Evolutionary conservation across 192 early-diverging fungal species (phyloP).

Genomic region (Coemansia sp.): DNA sequence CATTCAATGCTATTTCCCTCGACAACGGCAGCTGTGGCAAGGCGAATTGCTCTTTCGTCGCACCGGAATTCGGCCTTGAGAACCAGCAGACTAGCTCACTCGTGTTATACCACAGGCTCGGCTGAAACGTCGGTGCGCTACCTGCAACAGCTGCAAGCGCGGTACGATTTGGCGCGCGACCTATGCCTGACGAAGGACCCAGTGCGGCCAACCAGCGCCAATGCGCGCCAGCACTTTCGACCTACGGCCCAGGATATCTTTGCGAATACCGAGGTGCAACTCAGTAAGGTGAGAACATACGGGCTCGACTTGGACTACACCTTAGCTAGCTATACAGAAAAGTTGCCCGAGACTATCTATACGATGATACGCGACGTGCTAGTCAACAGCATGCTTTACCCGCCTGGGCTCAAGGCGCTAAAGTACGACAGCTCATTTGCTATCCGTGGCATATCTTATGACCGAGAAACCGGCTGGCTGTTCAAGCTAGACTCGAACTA

Average conservation of each 20-base stretch:
- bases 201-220: conserved; percentile 26
- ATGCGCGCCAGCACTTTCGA: conserved; percentile 16
- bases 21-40: background rate
- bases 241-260: conserved; percentile 53
- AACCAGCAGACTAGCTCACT: background rate
- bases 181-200: conserved; percentile 35
- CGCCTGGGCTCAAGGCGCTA: conserved; percentile 38
- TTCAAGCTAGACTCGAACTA: conserved; percentile 66
- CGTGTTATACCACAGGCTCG: background rate
- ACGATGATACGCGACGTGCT: conserved; percentile 61
- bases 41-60: background rate
- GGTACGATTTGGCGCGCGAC: conserved; percentile 23
- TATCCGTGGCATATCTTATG: conserved; percentile 63
- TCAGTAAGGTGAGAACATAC: conserved; percentile 59
- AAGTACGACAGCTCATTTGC: conserved; percentile 62
- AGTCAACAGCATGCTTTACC: conserved; percentile 59
- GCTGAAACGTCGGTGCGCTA: background rate
- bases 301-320: conserved; percentile 71
- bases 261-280: conserved; percentile 61
- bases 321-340: conserved; percentile 61
- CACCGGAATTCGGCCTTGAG: background rate
- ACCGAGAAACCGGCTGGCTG: conserved; percentile 63
- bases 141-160: conserved; percentile 20
- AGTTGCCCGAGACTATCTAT: conserved; percentile 61
- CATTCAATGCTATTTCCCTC: background rate